A percentile compares a stretch with the other conserved stretches of the same genome.
Conservation (phyloP, 2,329 filamentous ascomycete species). For the Arachnopeziza araneosa region DNA sequence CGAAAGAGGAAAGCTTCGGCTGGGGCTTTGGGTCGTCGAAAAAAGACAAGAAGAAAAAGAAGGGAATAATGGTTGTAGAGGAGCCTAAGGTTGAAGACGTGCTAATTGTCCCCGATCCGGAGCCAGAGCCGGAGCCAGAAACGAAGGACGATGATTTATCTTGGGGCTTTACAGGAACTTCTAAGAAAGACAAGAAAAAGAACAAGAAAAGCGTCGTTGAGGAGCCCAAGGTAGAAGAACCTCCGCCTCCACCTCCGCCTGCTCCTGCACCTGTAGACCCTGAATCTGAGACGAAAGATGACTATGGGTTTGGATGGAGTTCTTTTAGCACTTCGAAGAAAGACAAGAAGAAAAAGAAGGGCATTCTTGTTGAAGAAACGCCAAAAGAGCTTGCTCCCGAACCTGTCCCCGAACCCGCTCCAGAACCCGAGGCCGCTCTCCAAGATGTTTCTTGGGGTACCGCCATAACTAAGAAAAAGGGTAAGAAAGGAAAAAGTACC, state of each 20-base stretch:
- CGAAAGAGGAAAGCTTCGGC: constrained; percentile 27
- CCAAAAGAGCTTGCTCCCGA: background rate
- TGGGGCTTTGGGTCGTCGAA: constrained; percentile 18
- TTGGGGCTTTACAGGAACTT: constrained; percentile 19
- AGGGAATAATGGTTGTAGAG: constrained; percentile 33
- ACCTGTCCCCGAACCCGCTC: background rate
- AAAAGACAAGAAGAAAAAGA: constrained; percentile 38
- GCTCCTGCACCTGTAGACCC: background rate
- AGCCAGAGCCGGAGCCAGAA: constrained; percentile 33
- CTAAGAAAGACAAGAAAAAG: constrained; percentile 37
- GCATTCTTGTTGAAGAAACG: constrained; percentile 23
- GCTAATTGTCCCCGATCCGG: constrained; percentile 29
- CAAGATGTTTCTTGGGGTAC: constrained; percentile 38
- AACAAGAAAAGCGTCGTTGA: constrained; percentile 16
- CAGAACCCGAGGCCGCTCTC: constrained; percentile 32
- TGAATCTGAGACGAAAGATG: constrained; percentile 23
- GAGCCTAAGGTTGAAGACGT: constrained; percentile 23
- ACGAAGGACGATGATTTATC: background rate
- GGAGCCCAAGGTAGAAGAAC: constrained; percentile 3
- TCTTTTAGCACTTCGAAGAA: constrained; percentile 9
- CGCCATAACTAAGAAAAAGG: constrained; percentile 43
- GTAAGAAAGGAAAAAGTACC: constrained; percentile 36
- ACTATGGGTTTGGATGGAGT: constrained; percentile 21
- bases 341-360: constrained; percentile 25
- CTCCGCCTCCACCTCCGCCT: background rate